These are phyloP conservation scores for Nicotiana knightiana DNA, from an alignment of 257 asterid species.

Conservation along the genomic window DNA sequence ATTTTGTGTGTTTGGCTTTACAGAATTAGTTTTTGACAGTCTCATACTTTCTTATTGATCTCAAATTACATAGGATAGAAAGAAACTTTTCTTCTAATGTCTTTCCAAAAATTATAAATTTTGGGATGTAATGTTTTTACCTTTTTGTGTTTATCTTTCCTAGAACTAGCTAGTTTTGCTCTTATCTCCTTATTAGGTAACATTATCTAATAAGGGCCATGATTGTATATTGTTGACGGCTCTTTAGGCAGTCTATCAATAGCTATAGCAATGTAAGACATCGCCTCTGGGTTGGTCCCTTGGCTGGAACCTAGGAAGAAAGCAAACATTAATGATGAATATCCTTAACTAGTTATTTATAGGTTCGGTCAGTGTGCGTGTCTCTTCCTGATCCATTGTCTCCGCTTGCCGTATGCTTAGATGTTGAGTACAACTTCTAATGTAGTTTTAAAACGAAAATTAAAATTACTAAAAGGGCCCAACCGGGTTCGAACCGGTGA, in stretches of 20 bases:
- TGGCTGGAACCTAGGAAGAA: neutral
- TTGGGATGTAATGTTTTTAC: neutral
- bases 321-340: neutral
- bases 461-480: constrained; percentile 19
- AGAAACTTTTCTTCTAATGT: neutral
- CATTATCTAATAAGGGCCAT: neutral
- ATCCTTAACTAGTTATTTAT: neutral
- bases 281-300: neutral
- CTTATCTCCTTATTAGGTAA: neutral
- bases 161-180: neutral
- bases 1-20: neutral
- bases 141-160: neutral
- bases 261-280: neutral
- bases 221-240: neutral
- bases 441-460: neutral
- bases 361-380: neutral
- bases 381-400: neutral
- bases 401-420: neutral
- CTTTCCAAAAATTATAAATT: neutral
- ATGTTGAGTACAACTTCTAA: neutral
- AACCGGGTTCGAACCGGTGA: constrained; percentile 41
- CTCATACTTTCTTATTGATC: neutral
- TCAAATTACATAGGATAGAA: neutral
- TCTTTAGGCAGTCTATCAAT: neutral
- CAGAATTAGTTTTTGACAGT: neutral